Evolutionary conservation across 106 monocot genomes (phyloP).

Genomic region (Dendrobium nobile): DNA sequence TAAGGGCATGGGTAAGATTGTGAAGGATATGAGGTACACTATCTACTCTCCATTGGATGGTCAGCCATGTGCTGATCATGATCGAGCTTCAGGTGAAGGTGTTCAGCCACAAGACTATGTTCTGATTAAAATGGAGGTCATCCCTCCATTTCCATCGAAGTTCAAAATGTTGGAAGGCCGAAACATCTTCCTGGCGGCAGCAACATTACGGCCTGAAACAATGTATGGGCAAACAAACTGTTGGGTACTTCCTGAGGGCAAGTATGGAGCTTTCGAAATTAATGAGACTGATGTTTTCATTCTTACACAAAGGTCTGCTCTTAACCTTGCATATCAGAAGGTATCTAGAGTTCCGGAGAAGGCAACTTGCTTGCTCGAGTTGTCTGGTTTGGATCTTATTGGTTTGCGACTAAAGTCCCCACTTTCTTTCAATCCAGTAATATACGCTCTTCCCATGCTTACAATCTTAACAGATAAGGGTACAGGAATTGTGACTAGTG

Average conservation of each 20-base stretch:
- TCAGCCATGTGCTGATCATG: conserved; percentile 97
- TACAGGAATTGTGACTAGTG: conserved; percentile 93
- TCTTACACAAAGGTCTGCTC: conserved; percentile 64
- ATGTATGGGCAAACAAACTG: conserved; percentile 97
- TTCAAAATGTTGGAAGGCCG: conserved; percentile 68
- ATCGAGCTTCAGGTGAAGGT: conserved; percentile 86
- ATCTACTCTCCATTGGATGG: conserved; percentile 88
- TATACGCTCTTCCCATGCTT: conserved; percentile 89
- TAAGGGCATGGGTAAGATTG: conserved; percentile 69
- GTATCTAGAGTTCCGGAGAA: conserved; percentile 63
- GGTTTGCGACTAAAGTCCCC: conserved; percentile 71
- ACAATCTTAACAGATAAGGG: conserved; percentile 95
- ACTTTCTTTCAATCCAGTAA: conserved; percentile 64
- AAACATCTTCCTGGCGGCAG: conserved; percentile 73
- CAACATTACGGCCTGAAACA: conserved; percentile 89
- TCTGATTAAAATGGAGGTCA: conserved; percentile 79
- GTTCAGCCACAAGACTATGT: conserved; percentile 88
- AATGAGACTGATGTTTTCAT: conserved; percentile 85
- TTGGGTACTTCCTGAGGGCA: conserved; percentile 88
- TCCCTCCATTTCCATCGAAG: conserved; percentile 67
- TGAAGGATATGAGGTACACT: conserved; percentile 76
- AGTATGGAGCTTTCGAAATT: conserved; percentile 93
- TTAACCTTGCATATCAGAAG: conserved; percentile 79
- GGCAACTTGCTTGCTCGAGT: conserved; percentile 65
- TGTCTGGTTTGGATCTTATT: conserved; percentile 76